Conservation (phyloP, 1,139 yeast genomes). For the Suhomyces yuchorum region DNA sequence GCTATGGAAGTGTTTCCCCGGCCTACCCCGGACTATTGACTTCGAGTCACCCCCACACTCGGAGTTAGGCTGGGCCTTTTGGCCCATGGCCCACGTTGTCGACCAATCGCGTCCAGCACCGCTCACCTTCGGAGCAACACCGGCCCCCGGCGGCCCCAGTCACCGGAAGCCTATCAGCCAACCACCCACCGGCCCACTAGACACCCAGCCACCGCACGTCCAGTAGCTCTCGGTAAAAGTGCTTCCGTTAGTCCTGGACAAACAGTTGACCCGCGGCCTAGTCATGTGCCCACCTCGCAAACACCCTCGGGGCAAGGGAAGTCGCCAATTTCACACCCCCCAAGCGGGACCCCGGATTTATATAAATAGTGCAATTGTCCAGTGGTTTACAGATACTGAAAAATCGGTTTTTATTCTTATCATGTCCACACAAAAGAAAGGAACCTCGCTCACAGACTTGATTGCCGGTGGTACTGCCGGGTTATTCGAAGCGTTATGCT, state of each 20-base stretch:
- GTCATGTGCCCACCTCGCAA: constrained; percentile 12
- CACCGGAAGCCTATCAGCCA: neutral
- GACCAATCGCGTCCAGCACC: neutral
- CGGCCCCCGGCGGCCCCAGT: neutral
- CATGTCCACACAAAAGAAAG: constrained; percentile 33
- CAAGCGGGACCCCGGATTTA: constrained; percentile 6
- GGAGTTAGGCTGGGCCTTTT: neutral
- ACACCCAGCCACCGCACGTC: neutral
- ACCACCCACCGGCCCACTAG: neutral
- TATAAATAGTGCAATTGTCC: constrained; percentile 7
- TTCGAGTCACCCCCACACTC: constrained; percentile 3
- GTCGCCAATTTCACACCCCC: constrained; percentile 10
- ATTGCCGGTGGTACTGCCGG: constrained; percentile 98
- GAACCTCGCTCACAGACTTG: constrained; percentile 65
- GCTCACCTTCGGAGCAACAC: neutral
- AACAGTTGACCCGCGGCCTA: constrained; percentile 13
- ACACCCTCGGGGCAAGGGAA: constrained; percentile 21
- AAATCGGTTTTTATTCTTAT: neutral
- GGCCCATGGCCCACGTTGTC: neutral
- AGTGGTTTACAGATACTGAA: neutral
- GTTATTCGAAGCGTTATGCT: constrained; percentile 89
- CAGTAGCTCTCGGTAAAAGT: neutral
- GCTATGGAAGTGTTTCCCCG: neutral
- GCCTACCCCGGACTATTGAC: constrained; percentile 1
- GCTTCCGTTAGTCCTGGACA: constrained; percentile 10